phyloP scores from a whole-genome alignment of 225 moss, liverwort and hornwort genomes.

The Bryum argenteum region DNA sequence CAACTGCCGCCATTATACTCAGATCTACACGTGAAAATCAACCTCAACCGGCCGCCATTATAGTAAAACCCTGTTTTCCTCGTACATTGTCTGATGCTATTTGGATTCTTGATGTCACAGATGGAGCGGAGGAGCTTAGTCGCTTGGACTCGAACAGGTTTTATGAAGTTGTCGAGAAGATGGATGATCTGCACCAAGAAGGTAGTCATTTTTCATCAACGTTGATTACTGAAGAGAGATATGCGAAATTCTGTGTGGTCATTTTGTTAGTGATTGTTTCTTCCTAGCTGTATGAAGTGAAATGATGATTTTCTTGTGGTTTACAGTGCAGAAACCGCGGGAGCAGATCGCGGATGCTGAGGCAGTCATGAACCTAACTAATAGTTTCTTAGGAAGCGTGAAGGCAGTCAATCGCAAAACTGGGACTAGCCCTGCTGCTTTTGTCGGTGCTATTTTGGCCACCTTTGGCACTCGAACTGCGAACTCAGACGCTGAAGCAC shows the following conservation, averaged over 20 bases:
- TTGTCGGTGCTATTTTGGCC: constrained; percentile 66
- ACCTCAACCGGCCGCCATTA: too few species aligned
- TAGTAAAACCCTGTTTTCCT: too few species aligned
- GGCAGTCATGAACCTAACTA: constrained; percentile 69
- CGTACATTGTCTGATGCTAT: neutral
- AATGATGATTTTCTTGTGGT: neutral
- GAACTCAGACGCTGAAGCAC: constrained; percentile 28
- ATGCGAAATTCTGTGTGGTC: too few species aligned
- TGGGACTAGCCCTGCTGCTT: constrained; percentile 71
- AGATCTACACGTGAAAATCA: too few species aligned
- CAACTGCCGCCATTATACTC: too few species aligned
- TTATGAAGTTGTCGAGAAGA: constrained; percentile 50
- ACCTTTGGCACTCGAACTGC: constrained; percentile 44
- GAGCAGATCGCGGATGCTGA: constrained; percentile 94
- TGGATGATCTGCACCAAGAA: constrained; percentile 60
- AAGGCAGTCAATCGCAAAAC: constrained; percentile 55
- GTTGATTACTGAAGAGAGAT: neutral
- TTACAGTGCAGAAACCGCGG: constrained; percentile 72
- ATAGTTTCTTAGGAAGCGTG: constrained; percentile 59
- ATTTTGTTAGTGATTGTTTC: neutral
- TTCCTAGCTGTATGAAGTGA: neutral
- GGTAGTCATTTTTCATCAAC: constrained; percentile 33
- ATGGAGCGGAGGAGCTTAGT: constrained; percentile 59
- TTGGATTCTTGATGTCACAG: constrained; percentile 11
- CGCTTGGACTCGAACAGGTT: constrained; percentile 61